Evolutionary conservation across 257 asterid genomes (phyloP).

Genomic region (Nyctanthes arbortristis): DNA sequence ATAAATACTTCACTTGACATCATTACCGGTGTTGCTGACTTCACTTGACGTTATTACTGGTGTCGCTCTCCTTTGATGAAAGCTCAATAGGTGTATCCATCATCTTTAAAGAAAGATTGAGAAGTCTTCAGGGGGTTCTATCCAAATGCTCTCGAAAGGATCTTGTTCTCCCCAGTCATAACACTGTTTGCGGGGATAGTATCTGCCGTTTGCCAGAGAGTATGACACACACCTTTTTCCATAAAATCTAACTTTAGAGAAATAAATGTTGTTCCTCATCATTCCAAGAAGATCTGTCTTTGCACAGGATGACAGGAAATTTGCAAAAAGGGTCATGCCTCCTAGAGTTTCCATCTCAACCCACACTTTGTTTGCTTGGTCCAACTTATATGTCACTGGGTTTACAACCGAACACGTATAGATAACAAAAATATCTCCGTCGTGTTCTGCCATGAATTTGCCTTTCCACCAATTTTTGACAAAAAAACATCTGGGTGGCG

Average conservation of each 20-base stretch:
- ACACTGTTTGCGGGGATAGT: conserved; percentile 76
- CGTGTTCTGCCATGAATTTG: conserved; percentile 84
- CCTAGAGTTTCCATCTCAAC: conserved; percentile 62
- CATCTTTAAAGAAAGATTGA: conserved; percentile 47
- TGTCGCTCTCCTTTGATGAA: too few species aligned
- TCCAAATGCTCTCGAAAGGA: conserved; percentile 79
- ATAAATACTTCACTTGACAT: conserved; percentile 2
- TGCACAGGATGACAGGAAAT: conserved; percentile 72
- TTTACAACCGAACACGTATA: conserved; percentile 71
- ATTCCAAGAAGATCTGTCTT: conserved; percentile 77
- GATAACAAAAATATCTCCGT: conserved; percentile 71
- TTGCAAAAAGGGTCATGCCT: conserved; percentile 77
- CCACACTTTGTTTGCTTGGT: conserved; percentile 65
- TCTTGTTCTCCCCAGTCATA: conserved; percentile 88
- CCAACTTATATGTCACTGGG: conserved; percentile 72
- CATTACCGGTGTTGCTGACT: neutral
- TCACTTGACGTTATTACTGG: neutral
- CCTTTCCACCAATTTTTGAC: conserved; percentile 89
- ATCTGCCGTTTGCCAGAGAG: conserved; percentile 59
- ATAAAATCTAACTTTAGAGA: conserved; percentile 74
- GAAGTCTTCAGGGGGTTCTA: conserved; percentile 79
- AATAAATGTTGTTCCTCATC: conserved; percentile 76
- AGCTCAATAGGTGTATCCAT: neutral
- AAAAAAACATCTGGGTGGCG: conserved; percentile 68
- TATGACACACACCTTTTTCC: conserved; percentile 81